These are phyloP conservation scores for Debaryomyces tyrocola DNA, from an alignment of 805 yeast species.

Conservation along the genomic window DNA sequence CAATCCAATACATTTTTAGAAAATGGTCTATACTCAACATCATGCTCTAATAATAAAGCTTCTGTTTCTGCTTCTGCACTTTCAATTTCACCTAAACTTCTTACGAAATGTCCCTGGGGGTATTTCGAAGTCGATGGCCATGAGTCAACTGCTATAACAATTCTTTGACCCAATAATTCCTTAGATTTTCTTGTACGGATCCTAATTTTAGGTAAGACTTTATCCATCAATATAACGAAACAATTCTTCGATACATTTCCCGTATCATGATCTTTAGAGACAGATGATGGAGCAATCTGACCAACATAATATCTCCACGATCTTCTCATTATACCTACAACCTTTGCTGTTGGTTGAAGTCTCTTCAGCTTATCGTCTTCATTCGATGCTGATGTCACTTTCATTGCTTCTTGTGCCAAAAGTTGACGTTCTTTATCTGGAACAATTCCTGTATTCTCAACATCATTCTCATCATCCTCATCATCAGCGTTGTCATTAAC, in stretches of 20 bases:
- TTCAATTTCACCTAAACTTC: slow-evolving; percentile 87
- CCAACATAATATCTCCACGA: slow-evolving; percentile 98
- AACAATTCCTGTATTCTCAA: slow-evolving; percentile 36
- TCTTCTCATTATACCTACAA: slow-evolving; percentile 84
- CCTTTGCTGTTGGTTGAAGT: slow-evolving; percentile 88
- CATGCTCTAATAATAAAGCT: slow-evolving; percentile 89
- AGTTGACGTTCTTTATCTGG: slow-evolving; percentile 71
- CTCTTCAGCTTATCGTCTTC: slow-evolving; percentile 42
- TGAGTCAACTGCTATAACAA: slow-evolving; percentile 87
- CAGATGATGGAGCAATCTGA: slow-evolving; percentile 78
- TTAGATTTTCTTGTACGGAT: slow-evolving; percentile 84
- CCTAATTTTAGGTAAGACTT: slow-evolving; percentile 79
- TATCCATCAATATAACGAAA: slow-evolving; percentile 86
- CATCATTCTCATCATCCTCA: slow-evolving; percentile 39
- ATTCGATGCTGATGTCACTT: slow-evolving; percentile 46
- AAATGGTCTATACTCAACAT: slow-evolving; percentile 95
- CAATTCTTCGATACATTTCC: slow-evolving; percentile 75
- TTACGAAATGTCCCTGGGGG: slow-evolving; percentile 94
- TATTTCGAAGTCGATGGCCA: slow-evolving; percentile 85
- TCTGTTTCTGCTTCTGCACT: slow-evolving; percentile 95
- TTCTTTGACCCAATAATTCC: slow-evolving; percentile 83
- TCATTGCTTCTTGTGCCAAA: slow-evolving; percentile 74
- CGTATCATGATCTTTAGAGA: slow-evolving; percentile 47
- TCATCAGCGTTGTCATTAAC: slow-evolving; percentile 61
- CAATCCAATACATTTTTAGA: slow-evolving; percentile 89